phyloP scores from a whole-genome alignment of 78 protist species.

The Bodo saltans region DNA sequence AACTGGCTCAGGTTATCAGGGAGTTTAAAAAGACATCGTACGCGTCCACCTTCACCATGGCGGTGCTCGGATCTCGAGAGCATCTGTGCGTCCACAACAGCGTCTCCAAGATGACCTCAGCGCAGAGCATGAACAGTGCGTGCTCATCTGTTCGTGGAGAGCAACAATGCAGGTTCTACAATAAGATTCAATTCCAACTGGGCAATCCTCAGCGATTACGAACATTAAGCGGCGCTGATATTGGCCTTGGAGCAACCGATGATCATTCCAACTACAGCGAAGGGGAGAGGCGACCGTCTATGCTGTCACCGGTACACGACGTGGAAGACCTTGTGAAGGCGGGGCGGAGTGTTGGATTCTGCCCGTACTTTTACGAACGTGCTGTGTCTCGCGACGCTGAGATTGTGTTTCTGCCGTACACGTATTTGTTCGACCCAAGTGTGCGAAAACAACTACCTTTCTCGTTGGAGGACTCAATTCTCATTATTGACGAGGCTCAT shows the following conservation, averaged over 20 bases:
- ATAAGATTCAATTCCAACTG: neutral
- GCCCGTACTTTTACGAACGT: constrained; percentile 84
- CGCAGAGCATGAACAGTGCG: neutral
- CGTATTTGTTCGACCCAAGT: constrained; percentile 80
- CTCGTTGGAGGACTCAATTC: constrained; percentile 30
- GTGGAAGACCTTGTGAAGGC: constrained; percentile 76
- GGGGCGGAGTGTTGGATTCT: constrained; percentile 46
- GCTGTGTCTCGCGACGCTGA: constrained; percentile 50
- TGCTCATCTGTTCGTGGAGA: constrained; percentile 15
- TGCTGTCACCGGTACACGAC: constrained; percentile 37
- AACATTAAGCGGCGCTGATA: neutral
- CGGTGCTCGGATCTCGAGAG: constrained; percentile 74
- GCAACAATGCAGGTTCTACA: constrained; percentile 12
- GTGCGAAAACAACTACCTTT: constrained; percentile 41
- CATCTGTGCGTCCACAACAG: constrained; percentile 83
- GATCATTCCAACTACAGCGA: neutral
- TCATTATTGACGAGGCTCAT: constrained; percentile 86
- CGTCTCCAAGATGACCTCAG: constrained; percentile 17
- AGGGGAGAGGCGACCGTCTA: neutral
- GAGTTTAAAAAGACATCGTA: constrained; percentile 78
- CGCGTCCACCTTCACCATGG: constrained; percentile 32
- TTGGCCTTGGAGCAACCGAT: neutral
- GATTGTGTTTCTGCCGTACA: constrained; percentile 92
- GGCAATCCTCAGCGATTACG: neutral
- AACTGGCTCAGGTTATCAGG: constrained; percentile 82